These are phyloP conservation scores for Chlorella ohadii DNA, from an alignment of 139 green algal genomes.

Conservation along the genomic window DNA sequence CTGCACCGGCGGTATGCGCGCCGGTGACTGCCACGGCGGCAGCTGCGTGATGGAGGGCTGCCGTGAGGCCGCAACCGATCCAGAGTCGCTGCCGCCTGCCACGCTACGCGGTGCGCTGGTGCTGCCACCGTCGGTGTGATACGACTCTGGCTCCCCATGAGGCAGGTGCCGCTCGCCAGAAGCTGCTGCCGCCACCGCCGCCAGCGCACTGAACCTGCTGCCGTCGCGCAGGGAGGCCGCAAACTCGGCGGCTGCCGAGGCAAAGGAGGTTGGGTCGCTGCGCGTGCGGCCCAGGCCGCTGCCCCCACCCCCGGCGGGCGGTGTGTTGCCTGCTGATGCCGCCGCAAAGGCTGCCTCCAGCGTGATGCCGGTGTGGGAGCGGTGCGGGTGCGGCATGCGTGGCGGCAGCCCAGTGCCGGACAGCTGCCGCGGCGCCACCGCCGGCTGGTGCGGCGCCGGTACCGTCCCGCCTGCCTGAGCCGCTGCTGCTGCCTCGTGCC, in stretches of 20 bases:
- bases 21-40: constrained; percentile 21
- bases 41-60: neutral
- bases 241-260: neutral
- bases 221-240: neutral
- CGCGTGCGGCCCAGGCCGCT: neutral
- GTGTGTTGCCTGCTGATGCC: neutral
- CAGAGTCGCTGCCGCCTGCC: neutral
- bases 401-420: neutral
- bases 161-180: no score
- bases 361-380: neutral
- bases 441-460: neutral
- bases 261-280: neutral
- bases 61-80: neutral
- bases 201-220: constrained; percentile 2
- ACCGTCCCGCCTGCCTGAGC: neutral
- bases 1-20: neutral
- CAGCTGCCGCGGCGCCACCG: neutral
- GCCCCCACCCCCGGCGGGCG: neutral
- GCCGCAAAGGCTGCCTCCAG: neutral
- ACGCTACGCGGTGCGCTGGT: neutral
- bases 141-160: no score
- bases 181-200: neutral
- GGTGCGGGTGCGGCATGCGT: neutral
- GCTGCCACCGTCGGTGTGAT: neutral
- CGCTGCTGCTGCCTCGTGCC: neutral